Percentiles rank a stretch among this genome's conserved stretches.
phyloP scores from a whole-genome alignment of 352 stramenopile genomes.

The Globisporangium parvum region DNA sequence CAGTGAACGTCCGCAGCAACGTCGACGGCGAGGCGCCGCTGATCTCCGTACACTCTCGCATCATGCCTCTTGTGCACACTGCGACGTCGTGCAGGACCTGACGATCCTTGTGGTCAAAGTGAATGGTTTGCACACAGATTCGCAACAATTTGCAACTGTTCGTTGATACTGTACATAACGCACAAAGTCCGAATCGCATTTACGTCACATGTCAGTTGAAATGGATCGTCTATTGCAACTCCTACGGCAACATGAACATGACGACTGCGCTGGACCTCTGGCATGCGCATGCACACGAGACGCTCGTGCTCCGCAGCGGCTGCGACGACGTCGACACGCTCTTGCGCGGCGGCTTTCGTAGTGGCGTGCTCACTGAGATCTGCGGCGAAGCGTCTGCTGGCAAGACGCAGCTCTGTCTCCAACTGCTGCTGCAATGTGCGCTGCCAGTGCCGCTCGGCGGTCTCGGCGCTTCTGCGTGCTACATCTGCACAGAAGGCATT shows the following conservation, averaged over 20 bases:
- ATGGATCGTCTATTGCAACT: too few relatives aligned
- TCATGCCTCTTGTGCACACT: background rate
- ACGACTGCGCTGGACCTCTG: conserved; percentile 46
- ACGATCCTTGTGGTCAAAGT: conserved; percentile 88
- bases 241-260: background rate
- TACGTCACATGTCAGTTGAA: too few relatives aligned
- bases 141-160: too few relatives aligned
- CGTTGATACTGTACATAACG: too few relatives aligned
- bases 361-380: conserved; percentile 63
- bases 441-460: conserved; percentile 41
- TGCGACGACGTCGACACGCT: conserved; percentile 51
- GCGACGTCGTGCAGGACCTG: conserved; percentile 45
- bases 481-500: conserved; percentile 77
- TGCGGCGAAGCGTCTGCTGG: conserved; percentile 67
- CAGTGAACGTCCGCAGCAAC: too few relatives aligned
- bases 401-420: conserved; percentile 78
- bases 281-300: conserved; percentile 14
- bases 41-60: background rate
- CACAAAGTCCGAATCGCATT: too few relatives aligned
- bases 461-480: conserved; percentile 58
- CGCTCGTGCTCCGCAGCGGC: conserved; percentile 38
- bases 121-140: too few relatives aligned
- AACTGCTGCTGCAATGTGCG: conserved; percentile 65
- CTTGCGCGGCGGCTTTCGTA: conserved; percentile 58
- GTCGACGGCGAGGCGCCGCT: too few relatives aligned